Evolutionary conservation across 169 alveolate species (phyloP), one percentile per base, ranked within the genome.

Genomic region (Cryptosporidium bovis): DNA sequence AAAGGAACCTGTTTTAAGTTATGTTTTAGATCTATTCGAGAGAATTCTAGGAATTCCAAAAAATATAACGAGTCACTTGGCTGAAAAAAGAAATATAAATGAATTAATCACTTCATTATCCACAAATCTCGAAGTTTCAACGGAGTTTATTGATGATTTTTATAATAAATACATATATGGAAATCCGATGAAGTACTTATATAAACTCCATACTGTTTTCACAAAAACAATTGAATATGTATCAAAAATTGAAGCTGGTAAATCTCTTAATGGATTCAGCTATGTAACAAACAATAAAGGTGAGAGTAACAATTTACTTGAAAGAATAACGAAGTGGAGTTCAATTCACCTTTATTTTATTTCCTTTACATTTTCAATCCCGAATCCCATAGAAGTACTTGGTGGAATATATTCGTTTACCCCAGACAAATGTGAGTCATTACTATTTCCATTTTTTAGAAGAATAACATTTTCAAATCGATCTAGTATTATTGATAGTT

Each of bases 401-500:
- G 60, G 87, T 44, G 87, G 87, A 3, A 44, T 77, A 16, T 77
- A 77, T 27, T 60, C 69, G 15, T 77, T 77, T 15, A 77, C 87
- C 24, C 71, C 51, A 10, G 27, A 58, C 0, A 77, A 77, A n/a
- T 77, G 87, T 77, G 87, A 77, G 24, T 77, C 87, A n/a, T 66
- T 77, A 40, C 18, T 77, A 5, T 77, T 77, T 40, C 27, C 69
- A 31, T 56, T 77, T 5, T 60, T 77, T 31, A 56, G 87, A 27
- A 77, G 87, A 60, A 40, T 62, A 16, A 24, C 71, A 27, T 77
- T 58, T 10, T 77, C 87, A 15, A 77, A 56, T 20, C 53, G 87
- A 58, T 56, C 77, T 33, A 77, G 87, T 60, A 77, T 77, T 15
- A 71, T 62, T 24, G 87, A 77, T 27, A 77, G 87, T 62, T 46